phyloP scores from a whole-genome alignment of 352 stramenopile species.

The Globisporangium paddicum region DNA sequence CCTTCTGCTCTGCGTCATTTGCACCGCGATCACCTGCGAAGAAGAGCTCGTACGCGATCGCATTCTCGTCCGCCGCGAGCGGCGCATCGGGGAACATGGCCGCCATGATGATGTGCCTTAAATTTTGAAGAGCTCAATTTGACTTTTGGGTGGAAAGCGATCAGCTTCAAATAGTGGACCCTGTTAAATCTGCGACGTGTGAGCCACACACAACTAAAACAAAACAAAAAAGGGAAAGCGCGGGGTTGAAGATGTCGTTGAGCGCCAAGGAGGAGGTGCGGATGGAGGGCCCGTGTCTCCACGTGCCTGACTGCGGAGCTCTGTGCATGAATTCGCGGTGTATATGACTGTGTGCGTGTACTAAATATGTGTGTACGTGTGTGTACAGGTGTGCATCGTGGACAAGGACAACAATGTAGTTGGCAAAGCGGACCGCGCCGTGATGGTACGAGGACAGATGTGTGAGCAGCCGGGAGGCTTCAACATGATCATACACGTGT shows the following conservation, averaged over 20 bases:
- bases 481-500: too few relatives aligned
- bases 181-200: too few relatives aligned
- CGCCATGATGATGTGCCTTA: neutral
- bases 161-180: neutral
- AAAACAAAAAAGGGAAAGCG: slow-evolving; percentile 1
- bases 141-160: neutral
- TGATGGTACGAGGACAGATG: slow-evolving; percentile 47
- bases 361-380: neutral
- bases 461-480: neutral
- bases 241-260: slow-evolving; percentile 25
- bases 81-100: slow-evolving; percentile 1
- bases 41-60: slow-evolving; percentile 37
- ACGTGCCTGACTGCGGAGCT: too few relatives aligned
- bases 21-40: slow-evolving; percentile 1
- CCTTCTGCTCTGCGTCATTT: slow-evolving; percentile 5
- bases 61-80: slow-evolving; percentile 12
- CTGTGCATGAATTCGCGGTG: too few relatives aligned
- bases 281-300: neutral
- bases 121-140: too few relatives aligned
- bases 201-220: too few relatives aligned
- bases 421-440: slow-evolving; percentile 70
- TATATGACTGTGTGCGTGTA: neutral
- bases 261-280: slow-evolving; percentile 55
- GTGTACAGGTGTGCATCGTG: slow-evolving; percentile 78
- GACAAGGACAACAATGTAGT: slow-evolving; percentile 78